phyloP scores from a whole-genome alignment of 768 basidiomycete species.

The Mycena crocata region DNA sequence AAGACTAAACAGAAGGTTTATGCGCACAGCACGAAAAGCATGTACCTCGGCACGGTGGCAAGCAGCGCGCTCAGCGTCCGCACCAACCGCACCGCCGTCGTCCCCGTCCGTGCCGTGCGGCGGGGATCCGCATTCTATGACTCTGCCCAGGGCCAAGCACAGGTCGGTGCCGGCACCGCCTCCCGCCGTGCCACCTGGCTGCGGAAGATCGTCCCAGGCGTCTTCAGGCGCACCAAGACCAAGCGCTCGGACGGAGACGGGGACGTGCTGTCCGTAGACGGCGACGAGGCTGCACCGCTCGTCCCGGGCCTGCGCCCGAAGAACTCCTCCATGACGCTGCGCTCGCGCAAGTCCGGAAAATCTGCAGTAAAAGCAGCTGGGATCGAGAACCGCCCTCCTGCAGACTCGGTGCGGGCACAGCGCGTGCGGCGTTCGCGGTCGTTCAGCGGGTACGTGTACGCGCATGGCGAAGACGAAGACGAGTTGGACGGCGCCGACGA shows the following conservation, averaged over 20 bases:
- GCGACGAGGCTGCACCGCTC: not conserved
- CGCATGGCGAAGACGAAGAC: not conserved
- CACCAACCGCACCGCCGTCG: not conserved
- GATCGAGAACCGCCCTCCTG: constrained; percentile 4
- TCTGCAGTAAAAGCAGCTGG: not conserved
- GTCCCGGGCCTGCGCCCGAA: not conserved
- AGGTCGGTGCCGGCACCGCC: too few species aligned
- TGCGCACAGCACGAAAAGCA: not conserved
- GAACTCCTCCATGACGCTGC: not conserved
- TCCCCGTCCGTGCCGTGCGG: constrained; percentile 1
- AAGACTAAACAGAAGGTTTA: not conserved
- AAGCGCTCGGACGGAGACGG: not conserved
- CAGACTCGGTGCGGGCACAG: not conserved
- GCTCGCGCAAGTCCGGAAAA: too few species aligned
- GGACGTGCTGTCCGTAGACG: too few species aligned
- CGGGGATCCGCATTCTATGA: not conserved
- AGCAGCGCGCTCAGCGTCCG: not conserved
- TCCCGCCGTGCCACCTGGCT: not conserved
- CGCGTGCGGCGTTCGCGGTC: not conserved
- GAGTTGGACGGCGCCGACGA: not conserved
- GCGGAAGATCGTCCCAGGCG: not conserved
- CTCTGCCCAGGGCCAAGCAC: too few species aligned
- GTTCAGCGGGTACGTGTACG: not conserved
- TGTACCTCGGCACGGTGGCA: not conserved
- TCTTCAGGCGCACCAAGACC: not conserved